Evolutionary conservation across 2,329 filamentous ascomycete species (phyloP).

Genomic region (Periconia digitata): DNA sequence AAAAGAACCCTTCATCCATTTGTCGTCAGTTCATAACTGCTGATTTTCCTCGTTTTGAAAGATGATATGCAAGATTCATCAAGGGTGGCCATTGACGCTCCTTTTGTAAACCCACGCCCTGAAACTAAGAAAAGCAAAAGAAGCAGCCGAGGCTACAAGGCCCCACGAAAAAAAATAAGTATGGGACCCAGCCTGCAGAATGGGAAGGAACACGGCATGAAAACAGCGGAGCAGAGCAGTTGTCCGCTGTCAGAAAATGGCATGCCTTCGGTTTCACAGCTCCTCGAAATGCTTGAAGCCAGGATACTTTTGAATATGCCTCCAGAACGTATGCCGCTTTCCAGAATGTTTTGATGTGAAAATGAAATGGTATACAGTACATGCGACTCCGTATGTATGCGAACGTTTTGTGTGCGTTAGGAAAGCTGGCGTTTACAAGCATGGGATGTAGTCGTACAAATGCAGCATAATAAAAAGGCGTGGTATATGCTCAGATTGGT

Average conservation of each 20-base stretch:
- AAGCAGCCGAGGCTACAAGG: not conserved
- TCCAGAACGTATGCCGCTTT: not conserved
- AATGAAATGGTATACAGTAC: slow-evolving; percentile 1
- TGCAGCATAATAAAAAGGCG: slow-evolving; percentile 3
- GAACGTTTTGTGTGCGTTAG: slow-evolving; percentile 1
- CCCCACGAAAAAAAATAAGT: not conserved
- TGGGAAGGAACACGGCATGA: not conserved
- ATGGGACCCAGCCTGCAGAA: not conserved
- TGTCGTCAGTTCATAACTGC: not conserved
- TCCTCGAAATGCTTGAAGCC: not conserved
- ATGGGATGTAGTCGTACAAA: slow-evolving; percentile 12
- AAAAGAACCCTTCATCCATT: not conserved
- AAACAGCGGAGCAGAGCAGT: not conserved
- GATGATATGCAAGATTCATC: slow-evolving; percentile 6
- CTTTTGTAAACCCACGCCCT: not conserved
- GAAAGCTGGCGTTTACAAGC: not conserved
- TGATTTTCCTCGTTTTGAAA: not conserved
- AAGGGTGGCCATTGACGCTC: not conserved
- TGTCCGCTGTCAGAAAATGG: too few relatives aligned
- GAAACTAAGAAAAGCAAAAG: not conserved
- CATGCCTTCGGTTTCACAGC: too few relatives aligned
- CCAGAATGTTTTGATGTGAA: not conserved
- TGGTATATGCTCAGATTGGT: slow-evolving; percentile 1
- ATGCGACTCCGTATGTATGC: slow-evolving; percentile 6
- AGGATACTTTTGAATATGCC: not conserved